A percentile compares a stretch with the other conserved stretches of the same genome.
These are phyloP conservation scores for Saprolegnia diclina DNA, from an alignment of 352 stramenopile species.

Conservation along the genomic window DNA sequence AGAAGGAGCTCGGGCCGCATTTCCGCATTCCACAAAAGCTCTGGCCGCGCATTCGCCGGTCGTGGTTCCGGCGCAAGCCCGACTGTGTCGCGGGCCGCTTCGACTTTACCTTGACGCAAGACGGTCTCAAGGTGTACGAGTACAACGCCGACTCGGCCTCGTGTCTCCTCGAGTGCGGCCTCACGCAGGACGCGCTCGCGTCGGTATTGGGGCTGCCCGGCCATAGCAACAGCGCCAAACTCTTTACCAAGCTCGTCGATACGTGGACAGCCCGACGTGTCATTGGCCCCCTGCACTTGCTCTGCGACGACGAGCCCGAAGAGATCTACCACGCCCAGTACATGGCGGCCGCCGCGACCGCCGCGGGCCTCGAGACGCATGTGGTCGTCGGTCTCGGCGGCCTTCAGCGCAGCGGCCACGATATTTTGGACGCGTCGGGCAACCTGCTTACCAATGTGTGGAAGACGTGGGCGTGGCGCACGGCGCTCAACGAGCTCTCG, in stretches of 20 bases:
- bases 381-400: neutral
- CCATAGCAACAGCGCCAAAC: neutral
- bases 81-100: neutral
- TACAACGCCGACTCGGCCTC: slow-evolving; percentile 23
- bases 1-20: neutral
- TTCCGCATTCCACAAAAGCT: neutral
- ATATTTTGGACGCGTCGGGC: neutral
- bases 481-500: slow-evolving; percentile 10
- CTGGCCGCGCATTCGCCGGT: slow-evolving; percentile 12
- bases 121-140: slow-evolving; percentile 17
- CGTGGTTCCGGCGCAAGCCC: slow-evolving; percentile 21
- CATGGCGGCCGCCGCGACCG: neutral
- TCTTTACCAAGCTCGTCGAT: neutral
- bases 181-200: neutral
- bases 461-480: slow-evolving; percentile 5
- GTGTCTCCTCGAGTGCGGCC: slow-evolving; percentile 5
- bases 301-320: slow-evolving; percentile 11
- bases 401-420: neutral
- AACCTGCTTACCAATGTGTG: neutral
- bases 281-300: neutral
- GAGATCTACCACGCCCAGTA: slow-evolving; percentile 5
- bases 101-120: slow-evolving; percentile 1
- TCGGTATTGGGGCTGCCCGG: neutral
- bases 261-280: neutral
- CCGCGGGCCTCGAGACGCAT: slow-evolving; percentile 8